Conservation (phyloP, 345 rosid genomes). For the Gossypium thurberi region DNA sequence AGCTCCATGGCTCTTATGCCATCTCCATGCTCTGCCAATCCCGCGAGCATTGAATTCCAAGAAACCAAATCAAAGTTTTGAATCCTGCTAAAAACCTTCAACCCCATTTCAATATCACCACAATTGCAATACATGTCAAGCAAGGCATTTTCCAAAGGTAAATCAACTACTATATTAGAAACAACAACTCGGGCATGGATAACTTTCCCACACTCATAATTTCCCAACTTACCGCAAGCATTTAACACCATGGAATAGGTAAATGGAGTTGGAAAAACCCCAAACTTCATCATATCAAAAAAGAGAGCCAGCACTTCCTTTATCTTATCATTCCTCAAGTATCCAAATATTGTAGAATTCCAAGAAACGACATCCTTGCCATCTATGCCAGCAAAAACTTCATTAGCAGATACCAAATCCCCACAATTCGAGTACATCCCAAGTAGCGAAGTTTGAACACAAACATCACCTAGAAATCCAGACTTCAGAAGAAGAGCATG, state of each 20-base stretch:
- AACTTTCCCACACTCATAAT: conserved; percentile 36
- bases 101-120: conserved; percentile 38
- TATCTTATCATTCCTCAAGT: conserved; percentile 52
- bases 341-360: conserved; percentile 69
- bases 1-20: conserved; percentile 47
- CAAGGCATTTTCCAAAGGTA: conserved; percentile 67
- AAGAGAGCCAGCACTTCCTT: conserved; percentile 40
- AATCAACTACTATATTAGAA: conserved; percentile 37
- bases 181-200: conserved; percentile 50
- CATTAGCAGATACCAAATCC: conserved; percentile 52
- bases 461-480: conserved; percentile 39
- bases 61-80: conserved; percentile 53
- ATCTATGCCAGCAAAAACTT: conserved; percentile 36
- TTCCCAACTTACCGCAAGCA: conserved; percentile 53
- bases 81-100: conserved; percentile 39
- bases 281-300: conserved; percentile 43
- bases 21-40: conserved; percentile 56
- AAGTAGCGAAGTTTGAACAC: conserved; percentile 68
- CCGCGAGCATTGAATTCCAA: conserved; percentile 78
- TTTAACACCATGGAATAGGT: conserved; percentile 66
- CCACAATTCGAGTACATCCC: conserved; percentile 66
- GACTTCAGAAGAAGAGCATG: conserved; percentile 47
- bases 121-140: conserved; percentile 80
- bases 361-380: conserved; percentile 64
- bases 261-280: conserved; percentile 49